phyloP scores from a whole-genome alignment of 2,329 filamentous ascomycete species.

The Fusarium sp. region DNA sequence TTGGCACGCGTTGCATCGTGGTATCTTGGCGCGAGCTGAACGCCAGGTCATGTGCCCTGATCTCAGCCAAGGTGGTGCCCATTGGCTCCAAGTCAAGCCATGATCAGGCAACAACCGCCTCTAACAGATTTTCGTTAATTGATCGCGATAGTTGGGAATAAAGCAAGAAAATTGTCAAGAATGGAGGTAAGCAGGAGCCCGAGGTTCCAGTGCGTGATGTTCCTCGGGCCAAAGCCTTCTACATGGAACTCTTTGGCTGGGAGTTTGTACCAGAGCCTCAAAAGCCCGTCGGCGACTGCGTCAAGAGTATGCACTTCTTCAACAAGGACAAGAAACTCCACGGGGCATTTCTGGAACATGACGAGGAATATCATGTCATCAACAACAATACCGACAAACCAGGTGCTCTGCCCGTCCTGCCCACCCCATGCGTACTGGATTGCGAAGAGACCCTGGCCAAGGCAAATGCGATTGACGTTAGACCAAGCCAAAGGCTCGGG shows the following conservation, averaged over 20 bases:
- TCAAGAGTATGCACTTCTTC: slow-evolving; percentile 49
- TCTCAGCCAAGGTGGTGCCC: neutral
- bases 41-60: slow-evolving; percentile 41
- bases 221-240: slow-evolving; percentile 50
- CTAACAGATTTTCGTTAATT: slow-evolving; percentile 1
- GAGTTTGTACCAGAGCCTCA: slow-evolving; percentile 38
- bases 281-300: slow-evolving; percentile 31
- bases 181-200: neutral
- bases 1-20: slow-evolving; percentile 25
- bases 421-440: slow-evolving; percentile 48
- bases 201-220: slow-evolving; percentile 49
- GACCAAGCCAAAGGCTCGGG: no score
- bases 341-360: slow-evolving; percentile 49
- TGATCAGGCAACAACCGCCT: slow-evolving; percentile 36
- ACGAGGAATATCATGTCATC: slow-evolving; percentile 42
- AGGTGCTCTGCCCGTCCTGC: slow-evolving; percentile 44
- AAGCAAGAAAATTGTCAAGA: neutral
- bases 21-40: slow-evolving; percentile 24
- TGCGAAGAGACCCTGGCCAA: slow-evolving; percentile 45
- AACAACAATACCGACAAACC: slow-evolving; percentile 40
- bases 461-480: slow-evolving; percentile 41
- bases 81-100: slow-evolving; percentile 34
- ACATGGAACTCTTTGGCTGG: slow-evolving; percentile 49
- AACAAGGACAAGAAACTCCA: slow-evolving; percentile 45
- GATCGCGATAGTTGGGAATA: neutral